phyloP scores from a whole-genome alignment of 2,329 filamentous ascomycete genomes.

The Neoscytalidium dimidiatum region DNA sequence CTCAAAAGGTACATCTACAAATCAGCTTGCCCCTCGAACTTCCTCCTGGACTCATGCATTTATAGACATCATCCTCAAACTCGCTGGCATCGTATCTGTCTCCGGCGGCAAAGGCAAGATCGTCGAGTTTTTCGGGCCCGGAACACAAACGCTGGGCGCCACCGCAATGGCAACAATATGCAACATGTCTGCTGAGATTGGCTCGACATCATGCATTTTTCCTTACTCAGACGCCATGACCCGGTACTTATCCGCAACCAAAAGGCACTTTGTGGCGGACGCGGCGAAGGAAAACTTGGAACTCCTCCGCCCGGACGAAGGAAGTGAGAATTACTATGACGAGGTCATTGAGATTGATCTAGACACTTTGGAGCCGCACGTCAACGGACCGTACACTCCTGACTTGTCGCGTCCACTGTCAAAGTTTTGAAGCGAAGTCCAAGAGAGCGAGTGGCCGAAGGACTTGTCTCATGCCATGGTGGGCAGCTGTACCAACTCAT shows the following conservation, averaged over 20 bases:
- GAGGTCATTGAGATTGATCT: slow-evolving; percentile 40
- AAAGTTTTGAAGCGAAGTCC: slow-evolving; percentile 29
- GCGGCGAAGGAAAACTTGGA: slow-evolving; percentile 25
- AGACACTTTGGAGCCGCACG: slow-evolving; percentile 35
- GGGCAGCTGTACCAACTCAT: slow-evolving; percentile 41
- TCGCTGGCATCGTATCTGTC: slow-evolving; percentile 38
- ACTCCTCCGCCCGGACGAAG: slow-evolving; percentile 31
- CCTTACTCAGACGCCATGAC: slow-evolving; percentile 38
- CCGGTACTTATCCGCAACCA: slow-evolving; percentile 35
- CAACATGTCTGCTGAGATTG: slow-evolving; percentile 43
- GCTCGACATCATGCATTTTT: slow-evolving; percentile 41
- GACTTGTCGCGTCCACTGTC: slow-evolving; percentile 38
- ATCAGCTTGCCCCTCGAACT: no score
- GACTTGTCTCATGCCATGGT: slow-evolving; percentile 34
- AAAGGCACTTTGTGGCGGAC: slow-evolving; percentile 28
- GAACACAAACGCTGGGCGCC: slow-evolving; percentile 32
- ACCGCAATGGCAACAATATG: slow-evolving; percentile 43
- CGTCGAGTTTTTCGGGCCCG: slow-evolving; percentile 41
- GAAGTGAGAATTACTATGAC: slow-evolving; percentile 36
- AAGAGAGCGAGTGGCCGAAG: slow-evolving; percentile 33
- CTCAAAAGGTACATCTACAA: slow-evolving; percentile 24
- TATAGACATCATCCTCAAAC: slow-evolving; percentile 39
- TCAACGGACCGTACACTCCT: slow-evolving; percentile 41
- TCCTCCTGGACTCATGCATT: background rate
- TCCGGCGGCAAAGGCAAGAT: slow-evolving; percentile 39